Base-by-base conservation (phyloP, 176 grass and related monocot species). In the Zoysia pacifica region DNA sequence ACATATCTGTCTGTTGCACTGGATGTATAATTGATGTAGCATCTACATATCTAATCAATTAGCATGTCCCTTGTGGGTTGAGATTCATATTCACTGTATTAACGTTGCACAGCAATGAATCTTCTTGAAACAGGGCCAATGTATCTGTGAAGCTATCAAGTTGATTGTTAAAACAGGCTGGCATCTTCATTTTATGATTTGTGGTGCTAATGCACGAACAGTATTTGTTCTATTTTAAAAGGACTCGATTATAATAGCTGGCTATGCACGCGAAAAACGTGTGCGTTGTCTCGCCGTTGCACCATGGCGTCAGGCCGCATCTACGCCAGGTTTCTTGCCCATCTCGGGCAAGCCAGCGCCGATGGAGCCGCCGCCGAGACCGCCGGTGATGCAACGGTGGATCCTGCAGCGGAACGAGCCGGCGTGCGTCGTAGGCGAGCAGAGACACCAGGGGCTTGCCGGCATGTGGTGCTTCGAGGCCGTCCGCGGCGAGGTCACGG, bases 351-450 rank as follows among this genome's bases (percentile, higher is more conserved):
- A 71, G 15, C 61, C 67, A 38, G 50, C 41, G 65, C 82, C 71
- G 55, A 38, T n/a, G 44, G 44, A 52, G 7, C 52, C 69, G 41
- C 59, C n/a, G 18, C 45, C 51, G 53, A 64, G 62, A 11, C 63
- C 68, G 37, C 69, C 48, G 14, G 60, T 50, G 73, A 58, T 53
- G 74, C 77, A 80, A 71, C 91, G 88, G 71, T 94, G 91, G 83
- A 88, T 77, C 55, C 89, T 82, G 71, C 91, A 94, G 48, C 91
- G 86, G 86, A 94, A 94, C 44, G 91, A 94, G 1, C 89, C 89
- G 20, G 80, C 75, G 88, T 94, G 91, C 85, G 86, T 74, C 37
- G 91, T 94, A n/a, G 91, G 91, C 56, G 91, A 94, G 76, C 91
- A 94, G 72, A 94, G 84, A 67, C 91, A 94, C 75, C 73, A 70